phyloP scores from a whole-genome alignment of 441 rosid species.

The Mallotus repandus region DNA sequence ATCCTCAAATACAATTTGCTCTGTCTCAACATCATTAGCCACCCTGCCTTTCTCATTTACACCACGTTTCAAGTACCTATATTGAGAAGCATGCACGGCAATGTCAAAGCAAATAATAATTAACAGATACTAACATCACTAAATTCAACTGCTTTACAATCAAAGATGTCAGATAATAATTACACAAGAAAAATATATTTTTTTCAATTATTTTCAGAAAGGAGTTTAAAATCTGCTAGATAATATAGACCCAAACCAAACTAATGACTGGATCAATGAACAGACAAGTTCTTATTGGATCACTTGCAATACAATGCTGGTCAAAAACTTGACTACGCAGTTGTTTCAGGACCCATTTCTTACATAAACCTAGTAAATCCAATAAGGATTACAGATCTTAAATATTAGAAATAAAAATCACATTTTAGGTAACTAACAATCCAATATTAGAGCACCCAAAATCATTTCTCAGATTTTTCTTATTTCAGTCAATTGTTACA shows the following conservation, averaged over 20 bases:
- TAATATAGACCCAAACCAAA: not conserved
- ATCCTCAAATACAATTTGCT: constrained; percentile 94
- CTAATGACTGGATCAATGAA: not conserved
- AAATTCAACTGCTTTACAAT: not conserved
- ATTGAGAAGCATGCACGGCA: constrained; percentile 23
- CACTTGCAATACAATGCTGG: not conserved
- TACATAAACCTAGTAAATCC: not conserved
- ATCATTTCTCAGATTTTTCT: too few species aligned
- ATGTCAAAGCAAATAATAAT: not conserved
- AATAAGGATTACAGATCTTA: too few species aligned
- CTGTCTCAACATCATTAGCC: constrained; percentile 99
- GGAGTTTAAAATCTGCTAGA: too few species aligned
- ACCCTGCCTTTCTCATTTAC: constrained; percentile 95
- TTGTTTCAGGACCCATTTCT: not conserved
- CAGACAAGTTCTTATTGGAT: not conserved
- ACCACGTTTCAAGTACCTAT: constrained; percentile 96
- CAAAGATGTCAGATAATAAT: not conserved
- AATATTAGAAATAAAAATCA: too few species aligned
- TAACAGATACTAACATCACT: not conserved
- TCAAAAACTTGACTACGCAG: not conserved
- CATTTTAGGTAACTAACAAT: too few species aligned
- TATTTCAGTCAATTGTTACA: not conserved
- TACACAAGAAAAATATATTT: not conserved
- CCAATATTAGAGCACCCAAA: too few species aligned
- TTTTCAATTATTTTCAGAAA: too few species aligned